Evolutionary conservation across 257 asterid species (phyloP).

Genomic region (Solanum sejunctum): DNA sequence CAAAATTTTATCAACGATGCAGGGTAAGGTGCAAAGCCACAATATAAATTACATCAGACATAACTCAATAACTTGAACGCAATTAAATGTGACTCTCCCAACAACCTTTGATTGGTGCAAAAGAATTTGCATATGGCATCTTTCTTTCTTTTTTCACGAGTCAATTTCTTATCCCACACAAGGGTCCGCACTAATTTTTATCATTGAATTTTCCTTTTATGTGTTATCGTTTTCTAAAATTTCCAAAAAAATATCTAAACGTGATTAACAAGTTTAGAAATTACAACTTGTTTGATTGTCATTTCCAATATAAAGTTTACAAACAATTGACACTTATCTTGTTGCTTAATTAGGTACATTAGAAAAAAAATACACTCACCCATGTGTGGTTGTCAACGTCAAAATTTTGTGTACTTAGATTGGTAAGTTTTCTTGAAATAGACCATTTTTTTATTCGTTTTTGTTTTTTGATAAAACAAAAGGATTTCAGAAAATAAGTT

Average conservation of each 20-base stretch:
- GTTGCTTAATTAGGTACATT: not conserved
- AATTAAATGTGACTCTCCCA: not conserved
- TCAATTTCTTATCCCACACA: not conserved
- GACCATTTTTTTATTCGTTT: not conserved
- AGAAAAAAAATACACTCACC: not conserved
- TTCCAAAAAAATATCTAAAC: not conserved
- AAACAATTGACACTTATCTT: not conserved
- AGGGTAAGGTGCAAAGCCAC: not conserved
- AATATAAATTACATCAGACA: not conserved
- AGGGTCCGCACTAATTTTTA: not conserved
- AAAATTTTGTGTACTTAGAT: not conserved
- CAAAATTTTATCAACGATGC: no score
- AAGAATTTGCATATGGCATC: not conserved
- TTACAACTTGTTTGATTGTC: not conserved
- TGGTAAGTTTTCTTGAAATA: not conserved
- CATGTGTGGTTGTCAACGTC: not conserved
- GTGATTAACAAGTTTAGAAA: not conserved
- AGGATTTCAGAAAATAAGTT: not conserved
- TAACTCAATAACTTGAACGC: not conserved
- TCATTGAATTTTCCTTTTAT: not conserved
- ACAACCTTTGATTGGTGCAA: not conserved
- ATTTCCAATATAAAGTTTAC: not conserved
- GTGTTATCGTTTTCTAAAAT: not conserved
- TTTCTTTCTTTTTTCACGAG: not conserved
- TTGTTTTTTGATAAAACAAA: not conserved